Conservation (phyloP, 2,329 filamentous ascomycete species). For the Neofusicoccum cordaticola region DNA sequence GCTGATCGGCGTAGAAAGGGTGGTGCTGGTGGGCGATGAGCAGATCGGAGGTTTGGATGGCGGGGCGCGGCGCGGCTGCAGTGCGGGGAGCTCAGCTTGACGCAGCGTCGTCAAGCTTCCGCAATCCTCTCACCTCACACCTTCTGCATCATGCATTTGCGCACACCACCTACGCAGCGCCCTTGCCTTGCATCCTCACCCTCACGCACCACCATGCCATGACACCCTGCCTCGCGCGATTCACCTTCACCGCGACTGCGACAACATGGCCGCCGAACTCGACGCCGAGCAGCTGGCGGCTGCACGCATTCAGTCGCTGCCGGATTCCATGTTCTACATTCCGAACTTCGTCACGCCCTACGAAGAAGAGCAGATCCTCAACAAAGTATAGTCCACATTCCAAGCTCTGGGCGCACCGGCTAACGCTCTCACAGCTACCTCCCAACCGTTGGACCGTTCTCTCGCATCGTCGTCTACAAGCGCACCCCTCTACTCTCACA, state of each 20-base stretch:
- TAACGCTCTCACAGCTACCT: slow-evolving; percentile 38
- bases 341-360: slow-evolving; percentile 74
- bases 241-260: neutral
- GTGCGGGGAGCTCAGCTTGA: slow-evolving; percentile 10
- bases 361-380: slow-evolving; percentile 69
- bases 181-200: neutral
- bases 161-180: neutral
- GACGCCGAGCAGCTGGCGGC: slow-evolving; percentile 15
- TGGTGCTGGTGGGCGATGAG: neutral
- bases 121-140: neutral
- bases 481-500: slow-evolving; percentile 81
- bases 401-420: neutral
- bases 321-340: slow-evolving; percentile 75
- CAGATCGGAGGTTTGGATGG: neutral
- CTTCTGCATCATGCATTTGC: neutral
- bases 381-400: slow-evolving; percentile 55
- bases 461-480: slow-evolving; percentile 84
- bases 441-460: slow-evolving; percentile 75
- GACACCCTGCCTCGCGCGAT: neutral
- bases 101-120: slow-evolving; percentile 1
- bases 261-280: slow-evolving; percentile 1
- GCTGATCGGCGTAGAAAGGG: neutral
- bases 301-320: slow-evolving; percentile 53
- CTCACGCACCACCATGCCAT: neutral
- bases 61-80: slow-evolving; percentile 9